These are phyloP conservation scores for Nemania sp. DNA, from an alignment of 2,329 filamentous ascomycete genomes.

Conservation along the genomic window DNA sequence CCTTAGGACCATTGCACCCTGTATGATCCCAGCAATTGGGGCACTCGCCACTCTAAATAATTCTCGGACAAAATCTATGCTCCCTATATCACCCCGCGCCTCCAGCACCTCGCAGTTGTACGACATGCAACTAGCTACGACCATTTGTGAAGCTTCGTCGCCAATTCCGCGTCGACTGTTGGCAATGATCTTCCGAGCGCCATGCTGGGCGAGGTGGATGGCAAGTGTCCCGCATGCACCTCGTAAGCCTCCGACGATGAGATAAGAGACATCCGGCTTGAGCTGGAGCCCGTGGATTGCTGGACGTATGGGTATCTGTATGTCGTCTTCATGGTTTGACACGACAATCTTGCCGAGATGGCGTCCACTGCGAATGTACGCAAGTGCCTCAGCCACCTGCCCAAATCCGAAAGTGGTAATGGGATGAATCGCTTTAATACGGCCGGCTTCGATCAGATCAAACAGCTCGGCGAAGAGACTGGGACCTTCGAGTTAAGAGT, in stretches of 20 bases:
- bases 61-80: not conserved
- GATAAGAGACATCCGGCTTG: slow-evolving; percentile 38
- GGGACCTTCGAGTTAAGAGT: no score
- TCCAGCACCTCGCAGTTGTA: not conserved
- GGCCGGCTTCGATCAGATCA: not conserved
- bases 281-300: slow-evolving; percentile 27
- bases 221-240: slow-evolving; percentile 44
- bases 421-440: not conserved
- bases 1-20: not conserved
- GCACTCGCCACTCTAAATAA: not conserved
- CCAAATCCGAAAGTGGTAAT: not conserved
- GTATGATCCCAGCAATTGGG: not conserved
- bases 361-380: not conserved
- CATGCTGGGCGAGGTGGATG: slow-evolving; percentile 39
- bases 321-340: slow-evolving; percentile 13
- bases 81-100: not conserved
- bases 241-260: slow-evolving; percentile 45
- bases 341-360: slow-evolving; percentile 48
- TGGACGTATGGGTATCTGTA: slow-evolving; percentile 33
- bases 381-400: not conserved
- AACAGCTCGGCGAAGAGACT: not conserved
- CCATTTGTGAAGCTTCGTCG: slow-evolving; percentile 12
- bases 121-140: not conserved
- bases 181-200: slow-evolving; percentile 41
- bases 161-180: slow-evolving; percentile 16